Base-by-base conservation (phyloP, 441 rosid genomes). In the Metrosideros polymorpha region DNA sequence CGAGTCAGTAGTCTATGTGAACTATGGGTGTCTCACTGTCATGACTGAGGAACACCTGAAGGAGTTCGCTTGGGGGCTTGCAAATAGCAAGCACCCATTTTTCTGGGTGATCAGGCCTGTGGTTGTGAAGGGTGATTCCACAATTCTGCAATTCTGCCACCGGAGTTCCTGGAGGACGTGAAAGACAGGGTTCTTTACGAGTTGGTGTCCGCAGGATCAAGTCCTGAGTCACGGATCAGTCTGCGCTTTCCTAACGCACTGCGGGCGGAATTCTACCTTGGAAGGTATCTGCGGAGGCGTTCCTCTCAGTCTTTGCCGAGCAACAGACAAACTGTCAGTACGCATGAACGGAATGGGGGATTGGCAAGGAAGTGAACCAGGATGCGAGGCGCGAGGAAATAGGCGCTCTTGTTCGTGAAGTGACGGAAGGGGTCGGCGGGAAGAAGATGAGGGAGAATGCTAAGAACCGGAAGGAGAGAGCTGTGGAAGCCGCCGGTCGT, bases 21-120 rank as follows among this genome's bases (percentile, higher is more conserved):
- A 85, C 52, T 88, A 59, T 18, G 91, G 91, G 13, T 85, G 90
- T 82, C 1, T 90, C 3, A 83, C 89, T 25, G 86, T 88, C 25
- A 88, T 88, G 85, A 71, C 82, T 0, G 84, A 77, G 24, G 42
- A 90, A 32, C 87, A 89, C 42, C 47, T 89, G 85, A 76, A 27
- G 55, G 91, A 89, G 86, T 89, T 89, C 25, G 91, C 89, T 1
- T 88, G 89, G 91, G 91, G 91, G 2, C 91, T 88, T 19, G 91
- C 91, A 9, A 86, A 88, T 39, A 83, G 89, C 88, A 84, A 84
- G 51, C 83, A 51, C 66, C 85, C 85, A 5, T 90, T 90, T 52
- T 49, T 90, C 19, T 88, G 91, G 90, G 77, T 88, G 8, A 47
- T 90, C 4, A 63, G 91, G 87, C 87, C 90, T 3, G 90, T 85